Evolutionary conservation across 2,329 filamentous ascomycete species (phyloP).

Genomic region (Trichoderma oligosporum): DNA sequence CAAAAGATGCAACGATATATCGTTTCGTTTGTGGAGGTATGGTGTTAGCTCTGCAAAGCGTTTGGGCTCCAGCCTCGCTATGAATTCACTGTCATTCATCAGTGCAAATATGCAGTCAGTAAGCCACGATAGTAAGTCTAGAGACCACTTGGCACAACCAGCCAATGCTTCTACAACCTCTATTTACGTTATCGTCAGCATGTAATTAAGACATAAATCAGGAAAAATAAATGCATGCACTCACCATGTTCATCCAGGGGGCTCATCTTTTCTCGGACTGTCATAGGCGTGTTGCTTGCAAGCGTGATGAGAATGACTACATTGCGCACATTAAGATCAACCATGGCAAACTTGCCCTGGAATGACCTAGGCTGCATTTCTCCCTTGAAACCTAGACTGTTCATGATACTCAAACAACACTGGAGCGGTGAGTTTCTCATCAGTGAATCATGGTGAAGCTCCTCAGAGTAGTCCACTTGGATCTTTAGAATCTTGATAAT

Average conservation of each 20-base stretch:
- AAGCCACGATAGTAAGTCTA: constrained; percentile 65
- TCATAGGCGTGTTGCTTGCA: constrained; percentile 53
- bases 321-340: constrained; percentile 71
- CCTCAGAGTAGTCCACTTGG: constrained; percentile 77
- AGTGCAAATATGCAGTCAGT: constrained; percentile 57
- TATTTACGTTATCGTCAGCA: constrained; percentile 30
- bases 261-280: constrained; percentile 52
- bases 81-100: constrained; percentile 49
- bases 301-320: constrained; percentile 63
- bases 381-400: constrained; percentile 70
- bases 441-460: constrained; percentile 66
- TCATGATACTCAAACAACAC: constrained; percentile 72
- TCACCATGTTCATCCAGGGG: constrained; percentile 58
- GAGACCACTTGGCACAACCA: constrained; percentile 73
- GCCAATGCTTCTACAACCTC: constrained; percentile 70
- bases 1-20: constrained; percentile 59
- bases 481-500: constrained; percentile 67
- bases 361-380: constrained; percentile 60
- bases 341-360: constrained; percentile 69
- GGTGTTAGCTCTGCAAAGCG: constrained; percentile 48
- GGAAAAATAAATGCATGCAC: constrained; percentile 15
- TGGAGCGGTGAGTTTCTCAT: constrained; percentile 71
- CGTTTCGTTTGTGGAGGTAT: constrained; percentile 52
- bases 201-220: background rate
- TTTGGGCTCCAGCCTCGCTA: constrained; percentile 45